phyloP scores from a whole-genome alignment of 2,329 filamentous ascomycete genomes.

The Westerdykella ornata region DNA sequence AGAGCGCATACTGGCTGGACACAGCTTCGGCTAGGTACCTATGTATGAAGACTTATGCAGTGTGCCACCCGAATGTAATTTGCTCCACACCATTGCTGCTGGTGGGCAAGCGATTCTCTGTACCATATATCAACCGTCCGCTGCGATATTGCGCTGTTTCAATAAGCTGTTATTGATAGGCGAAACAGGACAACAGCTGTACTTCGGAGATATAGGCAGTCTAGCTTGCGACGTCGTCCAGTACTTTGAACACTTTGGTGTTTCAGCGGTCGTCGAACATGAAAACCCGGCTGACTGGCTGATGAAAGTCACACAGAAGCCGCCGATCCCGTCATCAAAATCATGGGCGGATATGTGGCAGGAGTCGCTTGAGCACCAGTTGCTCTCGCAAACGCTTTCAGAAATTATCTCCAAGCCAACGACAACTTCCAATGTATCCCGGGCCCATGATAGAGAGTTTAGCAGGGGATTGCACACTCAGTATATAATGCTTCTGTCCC shows the following conservation, averaged over 20 bases:
- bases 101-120: conserved; percentile 75
- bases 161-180: conserved; percentile 69
- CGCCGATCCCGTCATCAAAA: conserved; percentile 6
- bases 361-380: conserved; percentile 9
- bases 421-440: too few species aligned
- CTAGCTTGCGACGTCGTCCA: conserved; percentile 57
- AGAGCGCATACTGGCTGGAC: too few species aligned
- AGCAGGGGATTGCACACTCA: too few species aligned
- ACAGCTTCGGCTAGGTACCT: too few species aligned
- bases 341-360: conserved; percentile 13
- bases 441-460: too few species aligned
- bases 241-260: conserved; percentile 70
- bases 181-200: conserved; percentile 65
- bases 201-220: conserved; percentile 70
- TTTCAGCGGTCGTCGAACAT: conserved; percentile 53
- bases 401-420: too few species aligned
- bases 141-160: conserved; percentile 83
- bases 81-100: conserved; percentile 78
- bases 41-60: too few species aligned
- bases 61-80: too few species aligned
- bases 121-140: conserved; percentile 90
- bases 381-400: conserved; percentile 47
- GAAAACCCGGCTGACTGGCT: conserved; percentile 81
- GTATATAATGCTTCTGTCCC: conserved; percentile 59
- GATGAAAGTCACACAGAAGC: conserved; percentile 40